Base-by-base conservation (phyloP, 495 filamentous ascomycete genomes). In the Echria macrotheca region DNA sequence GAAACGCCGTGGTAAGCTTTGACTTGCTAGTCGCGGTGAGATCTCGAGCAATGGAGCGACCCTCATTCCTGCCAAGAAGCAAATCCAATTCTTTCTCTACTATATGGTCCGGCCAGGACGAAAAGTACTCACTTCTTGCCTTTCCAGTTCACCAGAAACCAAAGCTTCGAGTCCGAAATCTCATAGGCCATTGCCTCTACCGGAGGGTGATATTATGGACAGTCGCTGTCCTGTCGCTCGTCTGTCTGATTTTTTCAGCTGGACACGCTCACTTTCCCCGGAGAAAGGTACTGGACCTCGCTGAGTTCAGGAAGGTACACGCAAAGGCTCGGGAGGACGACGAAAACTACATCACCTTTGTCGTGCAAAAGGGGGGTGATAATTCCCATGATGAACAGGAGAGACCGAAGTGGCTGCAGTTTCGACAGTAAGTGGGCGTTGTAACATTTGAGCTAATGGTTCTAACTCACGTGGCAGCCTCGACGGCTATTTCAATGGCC, bases 401-500 rank as follows among this genome's bases (percentile, higher is more conserved):
- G 36, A 65, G 62, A 9, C 56, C 15, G 2, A 8, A 63, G 9
- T 76, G 72, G 72, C 43, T 73, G n/a, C 49, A 35, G 14, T 73
- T 66, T 39, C 60, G 53, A 26, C 69, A 71, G 72, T 76, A 53
- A 67, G 71, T 66, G 2, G 1, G 15, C 31, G 2, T 19, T 6
- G 8, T 6, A 33, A 5, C 18, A 26, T 5, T 21, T 17, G 18
- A 2, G 2, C 14, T n/a, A 10, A 44, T 25, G 9, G 7, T 7
- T 15, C 38, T 36, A 17, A 23, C 32, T n/a, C 49, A 52, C 21
- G 22, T 10, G 28, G 14, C 26, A 76, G 72, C 33, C 68, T 96
- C 37, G 80, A 79, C 54, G 77, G 88, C 35, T 96, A 91, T 64
- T 85, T 90, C 64, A 85, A 85, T 18, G 90, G 90, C 0, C 69